Percentiles rank a stretch among this genome's conserved stretches.
Conservation (phyloP, 257 asterid genomes). For the Solanum dulcamara region DNA sequence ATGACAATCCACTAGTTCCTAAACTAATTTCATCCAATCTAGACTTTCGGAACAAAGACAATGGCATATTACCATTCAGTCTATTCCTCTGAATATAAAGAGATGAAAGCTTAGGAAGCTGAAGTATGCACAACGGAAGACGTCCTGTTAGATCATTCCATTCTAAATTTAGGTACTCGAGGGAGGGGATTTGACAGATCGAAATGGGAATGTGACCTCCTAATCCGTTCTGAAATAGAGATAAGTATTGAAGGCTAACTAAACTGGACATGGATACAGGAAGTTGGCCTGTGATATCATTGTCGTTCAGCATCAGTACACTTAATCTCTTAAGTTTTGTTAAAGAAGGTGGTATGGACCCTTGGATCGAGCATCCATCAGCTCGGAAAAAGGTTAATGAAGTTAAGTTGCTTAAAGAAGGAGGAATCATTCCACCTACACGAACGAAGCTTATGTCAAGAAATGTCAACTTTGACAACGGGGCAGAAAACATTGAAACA, state of each 20-base stretch:
- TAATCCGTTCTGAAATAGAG: neutral
- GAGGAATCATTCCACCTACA: neutral
- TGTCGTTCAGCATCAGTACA: neutral
- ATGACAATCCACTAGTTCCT: neutral
- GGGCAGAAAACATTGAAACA: neutral
- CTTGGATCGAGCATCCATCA: neutral
- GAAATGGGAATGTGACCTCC: neutral
- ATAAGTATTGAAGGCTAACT: neutral
- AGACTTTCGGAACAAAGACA: neutral
- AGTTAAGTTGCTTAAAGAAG: neutral
- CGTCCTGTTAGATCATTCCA: neutral
- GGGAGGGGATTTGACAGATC: neutral
- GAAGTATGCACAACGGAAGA: neutral
- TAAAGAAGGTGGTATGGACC: neutral
- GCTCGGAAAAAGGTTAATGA: neutral
- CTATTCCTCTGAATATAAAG: neutral
- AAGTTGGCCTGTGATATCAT: neutral
- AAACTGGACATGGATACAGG: neutral
- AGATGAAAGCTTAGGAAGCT: neutral
- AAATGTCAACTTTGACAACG: neutral
- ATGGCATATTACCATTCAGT: neutral
- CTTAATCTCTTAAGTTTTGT: neutral
- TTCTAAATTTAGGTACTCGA: neutral
- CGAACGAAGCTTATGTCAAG: neutral
- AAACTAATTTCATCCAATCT: neutral